Evolutionary conservation across 2,329 filamentous ascomycete genomes (phyloP).

Genomic region (Colletotrichum trifolii): DNA sequence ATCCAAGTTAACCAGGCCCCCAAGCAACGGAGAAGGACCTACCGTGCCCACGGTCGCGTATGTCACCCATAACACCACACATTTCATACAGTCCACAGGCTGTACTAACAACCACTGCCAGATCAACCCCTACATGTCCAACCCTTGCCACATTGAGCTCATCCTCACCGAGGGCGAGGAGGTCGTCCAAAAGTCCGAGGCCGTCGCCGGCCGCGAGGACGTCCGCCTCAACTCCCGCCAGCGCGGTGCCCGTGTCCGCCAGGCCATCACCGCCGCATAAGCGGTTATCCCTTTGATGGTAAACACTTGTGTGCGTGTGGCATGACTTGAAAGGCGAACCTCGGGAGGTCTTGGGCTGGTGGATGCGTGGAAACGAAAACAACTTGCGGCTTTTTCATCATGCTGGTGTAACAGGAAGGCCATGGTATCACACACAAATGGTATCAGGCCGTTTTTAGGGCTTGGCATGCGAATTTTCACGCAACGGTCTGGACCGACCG

Average conservation of each 20-base stretch:
- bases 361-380: conserved; percentile 29
- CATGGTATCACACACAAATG: conserved; percentile 43
- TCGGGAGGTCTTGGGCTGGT: conserved; percentile 38
- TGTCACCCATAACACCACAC: conserved; percentile 54
- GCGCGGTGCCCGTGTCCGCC: conserved; percentile 77
- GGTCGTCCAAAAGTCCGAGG: conserved; percentile 89
- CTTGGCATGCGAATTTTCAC: conserved; percentile 46
- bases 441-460: conserved; percentile 44
- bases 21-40: conserved; percentile 98
- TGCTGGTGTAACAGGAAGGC: conserved; percentile 45
- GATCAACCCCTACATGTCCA: conserved; percentile 99
- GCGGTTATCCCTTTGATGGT: conserved; percentile 28
- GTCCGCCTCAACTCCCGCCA: conserved; percentile 88
- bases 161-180: conserved; percentile 99
- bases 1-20: conserved; percentile 99
- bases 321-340: conserved; percentile 28
- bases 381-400: conserved; percentile 41
- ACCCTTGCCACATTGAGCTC: conserved; percentile 99
- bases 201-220: conserved; percentile 72
- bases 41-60: conserved; percentile 99
- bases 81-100: neutral
- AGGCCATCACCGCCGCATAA: conserved; percentile 75
- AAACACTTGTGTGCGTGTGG: conserved; percentile 28
- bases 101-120: conserved; percentile 53
- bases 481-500: conserved; percentile 33